phyloP scores from a whole-genome alignment of 148 eudicot genomes.

The Rhododendron henanense region DNA sequence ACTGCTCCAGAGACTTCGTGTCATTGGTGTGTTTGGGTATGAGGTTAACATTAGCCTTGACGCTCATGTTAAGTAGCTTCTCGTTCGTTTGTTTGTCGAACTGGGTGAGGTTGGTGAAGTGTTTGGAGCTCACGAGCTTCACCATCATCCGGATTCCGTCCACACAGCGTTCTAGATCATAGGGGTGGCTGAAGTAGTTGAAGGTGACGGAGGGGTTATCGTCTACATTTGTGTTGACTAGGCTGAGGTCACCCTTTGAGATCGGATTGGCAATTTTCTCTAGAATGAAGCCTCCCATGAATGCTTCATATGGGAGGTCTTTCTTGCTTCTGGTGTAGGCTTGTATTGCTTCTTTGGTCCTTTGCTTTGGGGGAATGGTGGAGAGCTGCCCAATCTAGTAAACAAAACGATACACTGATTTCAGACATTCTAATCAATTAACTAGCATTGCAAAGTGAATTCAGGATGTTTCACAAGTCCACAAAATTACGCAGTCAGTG shows the following conservation, averaged over 20 bases:
- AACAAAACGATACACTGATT: not conserved
- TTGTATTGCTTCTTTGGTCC: constrained; percentile 65
- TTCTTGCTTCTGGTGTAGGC: constrained; percentile 45
- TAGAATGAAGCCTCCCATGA: constrained; percentile 81
- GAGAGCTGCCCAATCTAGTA: constrained; percentile 88
- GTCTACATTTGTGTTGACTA: constrained; percentile 47
- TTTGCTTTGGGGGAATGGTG: constrained; percentile 83
- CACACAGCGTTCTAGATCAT: constrained; percentile 58
- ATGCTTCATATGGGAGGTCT: constrained; percentile 68
- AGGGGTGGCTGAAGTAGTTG: constrained; percentile 85
- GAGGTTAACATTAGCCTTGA: constrained; percentile 62
- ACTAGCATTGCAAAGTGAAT: not conserved
- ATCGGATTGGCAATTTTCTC: constrained; percentile 64
- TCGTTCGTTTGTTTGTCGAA: constrained; percentile 31
- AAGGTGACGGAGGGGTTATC: constrained; percentile 77
- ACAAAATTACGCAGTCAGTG: not conserved
- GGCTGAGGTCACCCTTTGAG: constrained; percentile 60
- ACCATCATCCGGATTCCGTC: constrained; percentile 56
- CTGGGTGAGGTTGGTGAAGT: constrained; percentile 41
- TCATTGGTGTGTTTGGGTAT: constrained; percentile 78
- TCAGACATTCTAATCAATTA: not conserved
- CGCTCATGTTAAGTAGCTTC: constrained; percentile 72
- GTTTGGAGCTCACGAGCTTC: constrained; percentile 44
- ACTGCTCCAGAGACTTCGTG: constrained; percentile 62
- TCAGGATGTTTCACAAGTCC: not conserved